phyloP scores from a whole-genome alignment of 1,284 basidiomycete species.

The Mycena citricolor region DNA sequence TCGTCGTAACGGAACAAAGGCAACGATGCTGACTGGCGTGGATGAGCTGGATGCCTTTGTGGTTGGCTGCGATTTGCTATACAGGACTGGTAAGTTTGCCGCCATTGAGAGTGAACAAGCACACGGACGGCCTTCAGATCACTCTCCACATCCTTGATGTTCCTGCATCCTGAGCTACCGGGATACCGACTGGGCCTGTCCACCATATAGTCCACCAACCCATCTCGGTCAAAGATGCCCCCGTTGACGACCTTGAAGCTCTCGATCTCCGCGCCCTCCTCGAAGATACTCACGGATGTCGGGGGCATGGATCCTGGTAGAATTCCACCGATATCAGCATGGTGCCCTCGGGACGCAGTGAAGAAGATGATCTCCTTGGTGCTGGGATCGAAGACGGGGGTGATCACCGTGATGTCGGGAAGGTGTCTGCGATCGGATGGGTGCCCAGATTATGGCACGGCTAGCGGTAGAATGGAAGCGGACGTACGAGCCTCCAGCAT shows the following conservation, averaged over 20 bases:
- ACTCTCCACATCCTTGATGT: conserved; percentile 86
- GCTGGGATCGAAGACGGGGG: conserved; percentile 75
- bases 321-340: conserved; percentile 71
- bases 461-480: neutral
- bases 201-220: conserved; percentile 77
- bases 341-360: conserved; percentile 86
- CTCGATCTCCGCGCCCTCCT: conserved; percentile 92
- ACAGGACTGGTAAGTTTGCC: conserved; percentile 3
- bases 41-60: conserved; percentile 87
- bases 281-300: conserved; percentile 84
- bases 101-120: conserved; percentile 5
- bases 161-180: conserved; percentile 80
- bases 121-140: conserved; percentile 82
- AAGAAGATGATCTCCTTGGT: conserved; percentile 85
- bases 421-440: conserved; percentile 65
- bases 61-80: conserved; percentile 94
- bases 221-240: conserved; percentile 79
- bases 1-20: conserved; percentile 26
- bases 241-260: conserved; percentile 91
- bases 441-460: conserved; percentile 9
- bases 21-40: conserved; percentile 55
- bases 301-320: conserved; percentile 94
- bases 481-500: conserved; percentile 81
- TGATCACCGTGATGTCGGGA: conserved; percentile 88
- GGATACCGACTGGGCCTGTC: conserved; percentile 86